phyloP scores from a whole-genome alignment of 768 basidiomycete species.

The Leccinum pellstonianum region DNA sequence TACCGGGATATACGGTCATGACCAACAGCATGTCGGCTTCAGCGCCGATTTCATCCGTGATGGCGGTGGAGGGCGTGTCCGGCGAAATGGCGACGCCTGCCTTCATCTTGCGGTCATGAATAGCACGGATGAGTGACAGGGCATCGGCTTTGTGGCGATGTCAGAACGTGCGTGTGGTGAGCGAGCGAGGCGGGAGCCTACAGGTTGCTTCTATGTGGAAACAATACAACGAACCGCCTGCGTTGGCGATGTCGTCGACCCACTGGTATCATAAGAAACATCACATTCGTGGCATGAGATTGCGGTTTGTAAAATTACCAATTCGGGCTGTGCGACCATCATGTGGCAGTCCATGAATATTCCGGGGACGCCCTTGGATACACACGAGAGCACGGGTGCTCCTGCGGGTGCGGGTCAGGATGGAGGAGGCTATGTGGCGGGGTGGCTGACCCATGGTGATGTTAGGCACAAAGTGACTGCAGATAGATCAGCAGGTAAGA shows the following conservation, averaged over 20 bases:
- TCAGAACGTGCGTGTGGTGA: constrained; percentile 10
- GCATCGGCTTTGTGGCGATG: constrained; percentile 57
- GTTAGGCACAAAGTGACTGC: constrained; percentile 96
- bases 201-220: constrained; percentile 96
- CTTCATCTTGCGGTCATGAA: constrained; percentile 84
- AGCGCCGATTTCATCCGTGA: constrained; percentile 81
- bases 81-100: constrained; percentile 97
- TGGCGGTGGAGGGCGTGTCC: constrained; percentile 83
- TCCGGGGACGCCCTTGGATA: constrained; percentile 82
- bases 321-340: constrained; percentile 96
- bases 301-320: constrained; percentile 45
- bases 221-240: constrained; percentile 92
- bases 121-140: constrained; percentile 71
- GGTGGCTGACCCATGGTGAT: constrained; percentile 85
- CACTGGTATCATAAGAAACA: constrained; percentile 54
- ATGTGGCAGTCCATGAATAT: constrained; percentile 99
- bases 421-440: not conserved
- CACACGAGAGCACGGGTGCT: constrained; percentile 82
- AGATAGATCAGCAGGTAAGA: constrained; percentile 3
- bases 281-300: not conserved
- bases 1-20: constrained; percentile 97
- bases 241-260: constrained; percentile 94
- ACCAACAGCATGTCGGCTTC: constrained; percentile 94
- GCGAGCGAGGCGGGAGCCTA: constrained; percentile 36
- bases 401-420: constrained; percentile 44